A percentile compares a stretch with the other conserved stretches of the same genome.
These are phyloP conservation scores for Artemisia princeps DNA, from an alignment of 140 eudicot species.

Conservation along the genomic window DNA sequence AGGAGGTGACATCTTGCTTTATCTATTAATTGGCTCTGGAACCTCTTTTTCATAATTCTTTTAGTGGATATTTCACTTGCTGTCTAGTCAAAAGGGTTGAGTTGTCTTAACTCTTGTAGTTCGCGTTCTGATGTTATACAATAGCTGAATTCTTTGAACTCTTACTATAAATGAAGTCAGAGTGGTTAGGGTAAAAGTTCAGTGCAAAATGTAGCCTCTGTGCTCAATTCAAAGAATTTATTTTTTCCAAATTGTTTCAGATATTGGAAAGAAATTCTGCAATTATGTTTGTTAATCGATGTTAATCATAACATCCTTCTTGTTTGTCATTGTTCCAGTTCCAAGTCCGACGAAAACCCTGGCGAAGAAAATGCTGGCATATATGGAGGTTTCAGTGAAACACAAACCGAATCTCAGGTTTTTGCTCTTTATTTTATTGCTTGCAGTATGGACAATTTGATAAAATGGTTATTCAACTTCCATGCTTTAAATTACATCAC, in stretches of 20 bases:
- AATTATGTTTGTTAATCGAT: too few relatives aligned
- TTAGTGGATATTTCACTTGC: not conserved
- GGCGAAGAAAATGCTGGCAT: slow-evolving; percentile 30
- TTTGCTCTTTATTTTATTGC: slow-evolving; percentile 4
- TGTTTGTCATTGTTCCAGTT: slow-evolving; percentile 16
- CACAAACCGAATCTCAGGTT: slow-evolving; percentile 97
- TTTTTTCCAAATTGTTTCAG: too few relatives aligned
- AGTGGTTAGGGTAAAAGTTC: too few relatives aligned
- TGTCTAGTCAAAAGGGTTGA: too few relatives aligned
- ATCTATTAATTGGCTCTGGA: slow-evolving; percentile 6
- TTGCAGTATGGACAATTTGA: not conserved
- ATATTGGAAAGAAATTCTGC: too few relatives aligned
- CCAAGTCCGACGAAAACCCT: slow-evolving; percentile 47
- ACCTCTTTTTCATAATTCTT: not conserved
- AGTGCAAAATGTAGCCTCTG: too few relatives aligned
- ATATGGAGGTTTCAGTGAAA: slow-evolving; percentile 74
- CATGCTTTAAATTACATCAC: not conserved
- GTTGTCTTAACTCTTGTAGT: too few relatives aligned
- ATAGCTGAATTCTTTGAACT: too few relatives aligned
- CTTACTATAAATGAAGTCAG: too few relatives aligned
- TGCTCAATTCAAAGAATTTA: too few relatives aligned
- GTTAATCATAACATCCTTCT: not conserved
- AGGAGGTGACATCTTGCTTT: slow-evolving; percentile 44
- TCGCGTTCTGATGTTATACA: too few relatives aligned
- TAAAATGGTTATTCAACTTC: slow-evolving; percentile 9